A percentile compares a stretch with the other conserved stretches of the same genome.
These are phyloP conservation scores for Uronychia setigera DNA, from an alignment of 73 alveolate genomes.

Conservation along the genomic window DNA sequence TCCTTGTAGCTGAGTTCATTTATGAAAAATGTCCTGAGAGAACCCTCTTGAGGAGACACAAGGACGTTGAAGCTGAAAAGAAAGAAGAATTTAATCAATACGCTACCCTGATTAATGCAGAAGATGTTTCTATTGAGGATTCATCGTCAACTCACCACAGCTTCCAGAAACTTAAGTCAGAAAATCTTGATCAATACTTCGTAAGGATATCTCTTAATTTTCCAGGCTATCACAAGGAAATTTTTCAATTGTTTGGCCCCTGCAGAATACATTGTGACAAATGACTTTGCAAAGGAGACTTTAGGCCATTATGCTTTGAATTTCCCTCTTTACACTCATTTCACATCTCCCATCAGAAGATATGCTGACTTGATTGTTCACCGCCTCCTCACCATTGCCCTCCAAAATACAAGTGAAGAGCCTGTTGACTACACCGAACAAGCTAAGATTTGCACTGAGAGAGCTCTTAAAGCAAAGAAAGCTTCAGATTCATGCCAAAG, in stretches of 20 bases:
- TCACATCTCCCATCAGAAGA: slow-evolving; percentile 96
- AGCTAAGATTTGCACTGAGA: slow-evolving; percentile 65
- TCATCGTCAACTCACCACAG: slow-evolving; percentile 25
- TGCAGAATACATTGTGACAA: slow-evolving; percentile 82
- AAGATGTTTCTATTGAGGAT: slow-evolving; percentile 15
- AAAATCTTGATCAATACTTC: not conserved
- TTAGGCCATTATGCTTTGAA: slow-evolving; percentile 91
- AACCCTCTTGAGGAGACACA: slow-evolving; percentile 79
- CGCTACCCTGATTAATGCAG: slow-evolving; percentile 27
- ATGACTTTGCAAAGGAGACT: slow-evolving; percentile 64
- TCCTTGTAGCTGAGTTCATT: slow-evolving; percentile 81
- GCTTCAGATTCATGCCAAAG: slow-evolving; percentile 72
- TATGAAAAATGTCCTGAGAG: slow-evolving; percentile 73
- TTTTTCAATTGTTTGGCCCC: slow-evolving; percentile 33
- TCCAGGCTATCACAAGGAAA: slow-evolving; percentile 49
- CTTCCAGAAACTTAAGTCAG: slow-evolving; percentile 21
- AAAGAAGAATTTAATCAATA: slow-evolving; percentile 33
- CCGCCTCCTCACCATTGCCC: slow-evolving; percentile 79
- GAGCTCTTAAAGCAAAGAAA: slow-evolving; percentile 66
- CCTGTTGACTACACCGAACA: slow-evolving; percentile 62
- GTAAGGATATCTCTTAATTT: not conserved
- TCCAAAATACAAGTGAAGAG: slow-evolving; percentile 66
- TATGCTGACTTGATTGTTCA: slow-evolving; percentile 96
- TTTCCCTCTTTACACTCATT: slow-evolving; percentile 94
- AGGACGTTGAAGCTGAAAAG: slow-evolving; percentile 76